Conservation (phyloP, 2,329 filamentous ascomycete species). For the Colletotrichum gigasporum region DNA sequence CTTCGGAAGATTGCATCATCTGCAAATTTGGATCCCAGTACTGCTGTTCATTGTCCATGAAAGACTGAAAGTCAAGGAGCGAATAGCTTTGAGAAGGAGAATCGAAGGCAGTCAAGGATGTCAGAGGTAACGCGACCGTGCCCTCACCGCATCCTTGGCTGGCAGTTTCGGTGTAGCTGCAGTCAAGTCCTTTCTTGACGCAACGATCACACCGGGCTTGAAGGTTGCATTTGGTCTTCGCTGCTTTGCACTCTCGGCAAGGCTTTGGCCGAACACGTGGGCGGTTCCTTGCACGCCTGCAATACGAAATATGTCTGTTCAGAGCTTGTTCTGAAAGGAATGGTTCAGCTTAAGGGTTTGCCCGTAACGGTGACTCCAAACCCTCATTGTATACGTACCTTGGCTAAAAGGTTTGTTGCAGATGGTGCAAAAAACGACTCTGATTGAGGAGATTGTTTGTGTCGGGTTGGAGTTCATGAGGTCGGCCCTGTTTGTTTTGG, state of each 20-base stretch:
- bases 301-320: constrained; percentile 19
- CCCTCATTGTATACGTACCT: no score
- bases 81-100: neutral
- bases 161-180: neutral
- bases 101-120: neutral
- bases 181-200: constrained; percentile 14
- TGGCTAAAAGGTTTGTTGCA: constrained; percentile 23
- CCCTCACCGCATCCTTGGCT: no score
- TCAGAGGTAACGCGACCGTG: no score
- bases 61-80: neutral
- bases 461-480: neutral
- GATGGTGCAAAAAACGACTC: constrained; percentile 11
- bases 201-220: constrained; percentile 17
- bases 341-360: neutral
- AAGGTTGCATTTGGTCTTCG: constrained; percentile 26
- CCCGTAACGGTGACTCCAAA: no score
- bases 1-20: neutral
- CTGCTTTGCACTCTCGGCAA: constrained; percentile 21
- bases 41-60: neutral
- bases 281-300: neutral
- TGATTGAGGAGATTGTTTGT: neutral
- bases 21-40: neutral
- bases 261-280: constrained; percentile 17
- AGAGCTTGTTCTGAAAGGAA: neutral
- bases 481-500: no score